Percentiles rank a stretch among this genome's conserved stretches.
Evolutionary conservation across 192 early-diverging fungal species (phyloP).

Genomic region (Podila clonocystis): DNA sequence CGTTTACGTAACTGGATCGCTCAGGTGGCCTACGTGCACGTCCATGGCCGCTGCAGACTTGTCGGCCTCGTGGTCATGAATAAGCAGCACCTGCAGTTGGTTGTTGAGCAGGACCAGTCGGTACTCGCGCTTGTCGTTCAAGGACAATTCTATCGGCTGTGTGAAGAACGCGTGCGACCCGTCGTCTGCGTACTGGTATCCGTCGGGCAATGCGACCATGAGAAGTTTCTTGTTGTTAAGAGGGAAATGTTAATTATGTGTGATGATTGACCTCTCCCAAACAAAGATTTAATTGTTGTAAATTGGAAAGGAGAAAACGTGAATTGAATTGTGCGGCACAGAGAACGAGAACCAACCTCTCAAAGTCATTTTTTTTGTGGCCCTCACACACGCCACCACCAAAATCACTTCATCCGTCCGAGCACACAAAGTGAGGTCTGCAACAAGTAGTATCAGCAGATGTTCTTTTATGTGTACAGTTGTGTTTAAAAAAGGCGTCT

Average conservation of each 20-base stretch:
- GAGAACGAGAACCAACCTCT: too few species aligned
- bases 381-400: too few species aligned
- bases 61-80: slow-evolving; percentile 62
- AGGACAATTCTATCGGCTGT: slow-evolving; percentile 57
- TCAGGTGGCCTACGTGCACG: slow-evolving; percentile 70
- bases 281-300: too few species aligned
- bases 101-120: slow-evolving; percentile 66
- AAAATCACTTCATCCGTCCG: too few species aligned
- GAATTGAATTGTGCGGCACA: too few species aligned
- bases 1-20: slow-evolving; percentile 56
- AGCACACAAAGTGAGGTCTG: too few species aligned
- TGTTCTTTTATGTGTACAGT: background rate
- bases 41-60: slow-evolving; percentile 69
- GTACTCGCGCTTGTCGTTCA: slow-evolving; percentile 67
- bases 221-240: too few species aligned
- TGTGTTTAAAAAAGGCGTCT: background rate
- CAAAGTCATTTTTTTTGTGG: too few species aligned
- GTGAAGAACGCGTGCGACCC: slow-evolving; percentile 30
- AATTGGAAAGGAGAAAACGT: too few species aligned
- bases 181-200: slow-evolving; percentile 25
- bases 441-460: too few species aligned
- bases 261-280: background rate
- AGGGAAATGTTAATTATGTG: background rate
- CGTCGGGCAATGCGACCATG: background rate
- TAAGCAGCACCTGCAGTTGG: slow-evolving; percentile 64